Base-by-base conservation (phyloP, 2,329 filamentous ascomycete genomes). In the Fusarium sp. region DNA sequence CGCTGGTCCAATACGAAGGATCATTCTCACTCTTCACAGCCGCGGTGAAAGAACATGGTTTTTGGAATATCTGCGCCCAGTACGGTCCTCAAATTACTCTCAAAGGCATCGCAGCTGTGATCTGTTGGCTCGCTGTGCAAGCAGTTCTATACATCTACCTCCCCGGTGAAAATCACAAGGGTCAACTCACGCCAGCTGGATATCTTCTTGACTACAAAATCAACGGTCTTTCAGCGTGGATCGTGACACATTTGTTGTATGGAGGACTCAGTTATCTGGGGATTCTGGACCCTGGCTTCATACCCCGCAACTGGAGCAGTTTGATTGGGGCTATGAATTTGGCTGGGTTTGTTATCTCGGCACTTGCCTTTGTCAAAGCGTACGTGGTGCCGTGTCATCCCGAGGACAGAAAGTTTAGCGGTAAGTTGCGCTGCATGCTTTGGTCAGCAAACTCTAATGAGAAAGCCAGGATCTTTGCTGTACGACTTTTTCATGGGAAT, bases 401-500 rank as follows among this genome's bases (percentile, higher is more conserved):
- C 11, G 75, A 78, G 8, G 82, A 83, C 61, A 73, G 80, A 27
- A 83, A 83, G 55, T 83, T 83, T 49, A 83, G 81, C 71, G 79
- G 79, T 79, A 52, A 20, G 74, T 71, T 24, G 7, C 20, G 25
- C 48, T 12, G 20, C n/a, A n/a, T 41, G 5, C 12, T 6, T 5
- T 22, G 1, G 13, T 27, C 20, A 53, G 8, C 29, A 40, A 62
- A 62, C 46, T n/a, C 54, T 70, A 44, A 72, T 24, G 13, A 7
- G 14, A 0, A 2, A 4, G 7, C 7, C 14, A 81, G 81, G 77
- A 24, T 82, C 78, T 4, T 68, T 72, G 2, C 48, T 82, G 0
- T 83, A 83, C 44, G 83, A 85, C 61, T 77, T 84, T 52, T 84
- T 80, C 56, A 83, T 83, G 79, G 83, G 83, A 1, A 79, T 84